A percentile compares a stretch with the other conserved stretches of the same genome.
phyloP scores from a whole-genome alignment of 805 yeast genomes.

The Saturnispora sanitii region DNA sequence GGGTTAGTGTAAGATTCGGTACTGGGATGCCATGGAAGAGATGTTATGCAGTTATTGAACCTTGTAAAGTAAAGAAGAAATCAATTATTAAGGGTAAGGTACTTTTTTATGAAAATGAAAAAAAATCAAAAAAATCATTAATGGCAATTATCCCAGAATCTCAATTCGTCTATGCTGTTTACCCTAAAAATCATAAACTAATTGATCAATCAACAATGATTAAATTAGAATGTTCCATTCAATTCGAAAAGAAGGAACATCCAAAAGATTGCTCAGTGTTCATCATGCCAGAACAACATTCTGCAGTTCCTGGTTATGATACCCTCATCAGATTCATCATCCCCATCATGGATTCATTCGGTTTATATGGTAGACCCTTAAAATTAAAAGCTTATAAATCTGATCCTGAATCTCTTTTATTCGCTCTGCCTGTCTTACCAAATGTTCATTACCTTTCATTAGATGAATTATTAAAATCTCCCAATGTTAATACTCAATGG shows the following conservation, averaged over 20 bases:
- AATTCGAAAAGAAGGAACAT: slow-evolving; percentile 40
- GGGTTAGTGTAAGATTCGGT: slow-evolving; percentile 93
- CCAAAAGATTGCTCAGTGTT: slow-evolving; percentile 56
- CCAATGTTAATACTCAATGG: slow-evolving; percentile 35
- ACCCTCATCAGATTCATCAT: slow-evolving; percentile 73
- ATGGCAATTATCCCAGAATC: slow-evolving; percentile 74
- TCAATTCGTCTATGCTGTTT: slow-evolving; percentile 74
- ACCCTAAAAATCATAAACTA: slow-evolving; percentile 73
- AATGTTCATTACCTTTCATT: slow-evolving; percentile 61
- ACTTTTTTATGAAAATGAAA: slow-evolving; percentile 74
- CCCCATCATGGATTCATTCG: slow-evolving; percentile 68
- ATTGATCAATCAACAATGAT: slow-evolving; percentile 84
- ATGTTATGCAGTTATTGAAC: slow-evolving; percentile 83
- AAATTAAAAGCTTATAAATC: slow-evolving; percentile 65
- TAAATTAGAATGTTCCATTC: slow-evolving; percentile 76
- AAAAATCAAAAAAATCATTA: slow-evolving; percentile 57
- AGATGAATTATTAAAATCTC: slow-evolving; percentile 39
- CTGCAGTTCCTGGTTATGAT: slow-evolving; percentile 75
- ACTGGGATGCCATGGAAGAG: slow-evolving; percentile 97
- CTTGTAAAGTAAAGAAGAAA: slow-evolving; percentile 42
- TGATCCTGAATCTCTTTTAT: slow-evolving; percentile 55
- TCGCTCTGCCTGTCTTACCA: slow-evolving; percentile 79
- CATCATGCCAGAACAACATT: slow-evolving; percentile 76
- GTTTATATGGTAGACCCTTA: slow-evolving; percentile 72
- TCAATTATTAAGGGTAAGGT: slow-evolving; percentile 53